phyloP scores from a whole-genome alignment of 768 basidiomycete genomes.

The Tephrocybe sp. region DNA sequence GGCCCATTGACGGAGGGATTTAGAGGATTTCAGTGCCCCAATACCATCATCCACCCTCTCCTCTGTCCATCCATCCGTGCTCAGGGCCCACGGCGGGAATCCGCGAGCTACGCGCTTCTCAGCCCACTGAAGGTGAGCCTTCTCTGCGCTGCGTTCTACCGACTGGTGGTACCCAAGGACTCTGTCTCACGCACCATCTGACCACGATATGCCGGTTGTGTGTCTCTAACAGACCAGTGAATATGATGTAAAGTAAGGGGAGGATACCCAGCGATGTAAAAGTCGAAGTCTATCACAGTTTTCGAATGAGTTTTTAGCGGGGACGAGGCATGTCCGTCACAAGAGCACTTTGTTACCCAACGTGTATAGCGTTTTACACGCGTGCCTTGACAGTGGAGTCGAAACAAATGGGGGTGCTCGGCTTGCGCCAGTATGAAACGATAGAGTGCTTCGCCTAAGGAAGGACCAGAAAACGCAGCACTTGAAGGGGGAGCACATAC shows the following conservation, averaged over 20 bases:
- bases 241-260: conserved; percentile 30
- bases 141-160: conserved; percentile 36
- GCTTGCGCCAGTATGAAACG: conserved; percentile 62
- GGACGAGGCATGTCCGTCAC: conserved; percentile 24
- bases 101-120: conserved; percentile 44
- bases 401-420: conserved; percentile 35
- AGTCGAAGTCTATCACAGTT: conserved; percentile 60
- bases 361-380: conserved; percentile 48
- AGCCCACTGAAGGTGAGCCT: conserved; percentile 41
- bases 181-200: conserved; percentile 52
- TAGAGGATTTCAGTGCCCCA: conserved; percentile 45
- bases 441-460: conserved; percentile 62
- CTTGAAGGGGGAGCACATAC: conserved; percentile 26
- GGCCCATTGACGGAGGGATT: conserved; percentile 73
- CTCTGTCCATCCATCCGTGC: conserved; percentile 17
- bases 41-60: conserved; percentile 11
- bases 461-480: conserved; percentile 1
- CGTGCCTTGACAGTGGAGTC: conserved; percentile 45
- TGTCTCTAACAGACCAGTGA: conserved; percentile 59
- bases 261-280: conserved; percentile 48
- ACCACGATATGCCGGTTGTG: conserved; percentile 57
- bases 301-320: conserved; percentile 47
- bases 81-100: conserved; percentile 43
- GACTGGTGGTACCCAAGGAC: conserved; percentile 29
- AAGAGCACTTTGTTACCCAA: conserved; percentile 28